Base-by-base conservation (phyloP, 2,329 filamentous ascomycete genomes). In the Colletotrichum higginsianum region DNA sequence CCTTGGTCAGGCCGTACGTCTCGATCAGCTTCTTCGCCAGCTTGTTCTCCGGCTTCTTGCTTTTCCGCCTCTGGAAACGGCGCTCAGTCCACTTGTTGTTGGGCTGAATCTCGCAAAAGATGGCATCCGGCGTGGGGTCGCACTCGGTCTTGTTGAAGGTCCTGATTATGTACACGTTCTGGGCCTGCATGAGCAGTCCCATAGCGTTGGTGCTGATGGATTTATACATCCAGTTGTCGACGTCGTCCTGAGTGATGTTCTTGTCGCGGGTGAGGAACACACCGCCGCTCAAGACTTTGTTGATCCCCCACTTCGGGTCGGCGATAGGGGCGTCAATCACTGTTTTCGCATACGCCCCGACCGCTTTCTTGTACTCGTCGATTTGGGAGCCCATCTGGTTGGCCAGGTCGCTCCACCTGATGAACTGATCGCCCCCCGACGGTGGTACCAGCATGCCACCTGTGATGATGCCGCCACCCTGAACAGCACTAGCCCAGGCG, bases 281-380 rank as follows among this genome's bases (percentile, higher is more conserved):
- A 44, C 66, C 66, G 9, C 42, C 50, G 6, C 23, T 12, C 4
- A 68, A 12, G 16, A 57, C 35, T 9, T 16, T 57, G 35, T 68
- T 68, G 66, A 68, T 65, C 30, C 66, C 66, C 60, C 60, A 68
- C 8, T 64, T 16, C 30, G 66, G 38, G 12, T 68, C 61, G 13
- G 21, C 35, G 15, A 68, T 65, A 12, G 60, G 61, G 1, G 66
- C 66, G 23, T 68, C 50, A 3, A 68, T 57, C 21, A 68, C 61
- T 1, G 38, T 56, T 6, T 57, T 40, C 5, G 66, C 60, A 4
- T 68, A 68, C 0, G 16, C n/a, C 3, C 21, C 11, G 5, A 68
- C 38, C 0, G 66, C 12, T 6, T 44, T 16, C 18, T 57, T 68
- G 18, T 68, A 65, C 0, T 23, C 49, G 3, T 57, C 52, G 11